Conservation (phyloP, 129 eudicot genomes). For the Solidago caesia region DNA sequence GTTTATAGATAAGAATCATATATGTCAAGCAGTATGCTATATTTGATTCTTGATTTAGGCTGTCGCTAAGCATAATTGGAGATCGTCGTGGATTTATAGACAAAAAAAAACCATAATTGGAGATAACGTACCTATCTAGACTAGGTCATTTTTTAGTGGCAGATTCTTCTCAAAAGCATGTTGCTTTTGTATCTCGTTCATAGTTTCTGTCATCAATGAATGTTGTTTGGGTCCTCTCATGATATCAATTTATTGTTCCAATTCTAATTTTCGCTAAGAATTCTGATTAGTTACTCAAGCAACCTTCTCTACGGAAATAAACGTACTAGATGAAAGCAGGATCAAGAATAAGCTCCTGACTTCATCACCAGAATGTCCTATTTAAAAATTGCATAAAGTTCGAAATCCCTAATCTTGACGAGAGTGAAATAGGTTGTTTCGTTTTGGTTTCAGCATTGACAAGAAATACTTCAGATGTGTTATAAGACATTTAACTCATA, state of each 20-base stretch:
- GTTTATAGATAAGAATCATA: neutral
- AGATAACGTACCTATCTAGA: neutral
- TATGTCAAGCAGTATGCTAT: neutral
- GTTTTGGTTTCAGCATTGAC: neutral
- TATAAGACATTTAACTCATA: neutral
- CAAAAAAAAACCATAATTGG: neutral
- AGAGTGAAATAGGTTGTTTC: neutral
- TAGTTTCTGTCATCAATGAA: neutral
- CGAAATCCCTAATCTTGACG: neutral
- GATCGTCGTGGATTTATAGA: too few relatives aligned
- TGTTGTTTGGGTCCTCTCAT: neutral
- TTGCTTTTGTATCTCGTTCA: neutral
- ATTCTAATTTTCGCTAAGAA: neutral
- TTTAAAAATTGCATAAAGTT: slow-evolving; percentile 1
- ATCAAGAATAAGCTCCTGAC: neutral
- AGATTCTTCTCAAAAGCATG: neutral
- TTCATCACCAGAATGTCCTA: neutral
- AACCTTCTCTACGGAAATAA: neutral
- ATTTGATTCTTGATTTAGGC: neutral
- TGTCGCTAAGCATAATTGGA: neutral
- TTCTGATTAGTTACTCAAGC: neutral
- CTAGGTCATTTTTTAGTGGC: neutral
- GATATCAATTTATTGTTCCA: neutral
- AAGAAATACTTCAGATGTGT: slow-evolving; percentile 5
- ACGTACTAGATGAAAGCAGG: slow-evolving; percentile 1